Conservation (phyloP, 805 yeast genomes). For the Suhomyces sp. region DNA sequence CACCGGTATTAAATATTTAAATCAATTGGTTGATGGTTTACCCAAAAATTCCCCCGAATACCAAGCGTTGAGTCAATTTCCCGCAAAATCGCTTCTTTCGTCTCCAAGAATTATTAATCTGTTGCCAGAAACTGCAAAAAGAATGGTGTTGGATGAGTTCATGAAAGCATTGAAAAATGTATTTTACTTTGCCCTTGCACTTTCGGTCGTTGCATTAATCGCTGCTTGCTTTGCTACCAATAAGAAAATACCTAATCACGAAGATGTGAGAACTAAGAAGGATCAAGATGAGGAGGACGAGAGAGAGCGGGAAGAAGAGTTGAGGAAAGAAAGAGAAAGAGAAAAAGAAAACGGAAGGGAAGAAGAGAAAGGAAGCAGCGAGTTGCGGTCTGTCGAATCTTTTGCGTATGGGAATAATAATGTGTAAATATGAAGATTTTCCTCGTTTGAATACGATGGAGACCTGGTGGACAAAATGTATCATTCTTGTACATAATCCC, state of each 20-base stretch:
- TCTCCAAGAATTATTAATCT: conserved; percentile 28
- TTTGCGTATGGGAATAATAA: too few species aligned
- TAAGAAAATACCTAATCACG: conserved; percentile 37
- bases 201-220: conserved; percentile 31
- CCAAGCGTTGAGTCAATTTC: conserved; percentile 12
- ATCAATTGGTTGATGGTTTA: conserved; percentile 13
- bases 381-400: too few species aligned
- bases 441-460: too few species aligned
- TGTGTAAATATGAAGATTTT: too few species aligned
- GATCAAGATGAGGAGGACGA: conserved; percentile 5
- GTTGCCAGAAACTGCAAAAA: conserved; percentile 23
- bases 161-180: conserved; percentile 32
- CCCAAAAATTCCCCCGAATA: conserved; percentile 13
- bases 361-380: too few species aligned
- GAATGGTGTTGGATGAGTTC: conserved; percentile 29
- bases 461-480: too few species aligned
- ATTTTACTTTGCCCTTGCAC: conserved; percentile 38
- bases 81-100: conserved; percentile 17
- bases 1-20: conserved; percentile 18
- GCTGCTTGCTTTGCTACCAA: conserved; percentile 39
- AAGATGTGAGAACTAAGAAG: conserved; percentile 6
- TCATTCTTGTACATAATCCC: too few species aligned
- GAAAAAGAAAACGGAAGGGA: too few species aligned
- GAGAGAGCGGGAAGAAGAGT: conserved; percentile 1
- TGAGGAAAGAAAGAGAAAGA: too few species aligned